Evolutionary conservation across 257 asterid genomes (phyloP), one percentile per base, ranked within the genome.

Genomic region (Solanum tacnaense): DNA sequence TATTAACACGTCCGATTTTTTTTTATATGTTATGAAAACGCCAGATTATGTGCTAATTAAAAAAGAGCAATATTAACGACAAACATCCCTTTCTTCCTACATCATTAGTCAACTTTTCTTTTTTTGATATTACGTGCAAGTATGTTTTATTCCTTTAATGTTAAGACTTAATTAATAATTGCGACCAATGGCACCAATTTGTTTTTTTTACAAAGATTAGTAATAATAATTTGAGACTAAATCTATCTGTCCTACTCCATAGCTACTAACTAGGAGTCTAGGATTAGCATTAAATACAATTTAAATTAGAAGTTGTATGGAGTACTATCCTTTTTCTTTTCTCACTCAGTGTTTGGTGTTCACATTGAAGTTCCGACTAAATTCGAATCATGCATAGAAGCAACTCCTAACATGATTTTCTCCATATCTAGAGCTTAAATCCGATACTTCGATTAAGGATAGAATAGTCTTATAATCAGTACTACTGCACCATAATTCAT

Each of bases 271-370:
- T 18, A 46, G 68, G 29, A 29, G 70, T 81, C 85, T 81, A 81
- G 10, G 9, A 81, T 31, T 46, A 46, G 38, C n/a, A 29, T 81
- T 46, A 29, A 46, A 5, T 16, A 81, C 16, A 15, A 32, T 18
- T 44, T 49, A 29, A 29, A 81, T 29, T 81, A 49, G 29, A 31
- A 31, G 39, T 15, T 7, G 38, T 67, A 46, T 36, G 60, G 60
- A 52, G 3, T 18, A 52, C 4, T 7, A 52, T 52, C 9, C 0
- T 56, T 56, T 56, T 56, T 7, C n/a, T 18, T 56, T 56, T 56
- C 10, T 20, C n/a, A 52, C 1, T 6, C 23, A 0, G 4, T 18
- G n/a, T 18, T 0, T 0, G n/a, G 4, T 18, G 9, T 0, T 6
- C 9, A 52, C 0, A 56, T 6, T 56, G 3, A 0, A 18, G 4